Percentiles rank a stretch among this genome's conserved stretches.
Conservation (phyloP, 495 filamentous ascomycete genomes). For the Podospora didyma region DNA sequence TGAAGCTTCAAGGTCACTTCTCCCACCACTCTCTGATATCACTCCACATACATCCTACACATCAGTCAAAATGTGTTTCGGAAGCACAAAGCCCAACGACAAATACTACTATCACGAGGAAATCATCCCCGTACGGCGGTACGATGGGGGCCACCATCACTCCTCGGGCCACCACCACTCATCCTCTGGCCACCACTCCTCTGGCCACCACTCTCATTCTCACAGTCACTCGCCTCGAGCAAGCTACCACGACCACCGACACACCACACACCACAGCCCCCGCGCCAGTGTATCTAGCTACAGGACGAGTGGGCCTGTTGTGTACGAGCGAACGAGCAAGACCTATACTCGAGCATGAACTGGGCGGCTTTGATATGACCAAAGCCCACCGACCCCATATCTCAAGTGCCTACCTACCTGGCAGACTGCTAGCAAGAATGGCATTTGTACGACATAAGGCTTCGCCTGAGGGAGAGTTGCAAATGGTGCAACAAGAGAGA, state of each 20-base stretch:
- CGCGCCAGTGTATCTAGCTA: conserved; percentile 33
- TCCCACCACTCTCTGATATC: too few species aligned
- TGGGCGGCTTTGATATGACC: too few species aligned
- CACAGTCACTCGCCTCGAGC: neutral
- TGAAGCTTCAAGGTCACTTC: too few species aligned
- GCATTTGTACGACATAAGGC: too few species aligned
- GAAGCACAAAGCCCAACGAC: conserved; percentile 22
- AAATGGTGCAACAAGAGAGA: too few species aligned
- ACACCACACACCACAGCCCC: conserved; percentile 16
- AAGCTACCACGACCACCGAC: conserved; percentile 4
- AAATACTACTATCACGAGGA: conserved; percentile 50
- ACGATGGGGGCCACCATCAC: conserved; percentile 29
- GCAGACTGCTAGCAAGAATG: too few species aligned
- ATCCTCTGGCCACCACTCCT: neutral
- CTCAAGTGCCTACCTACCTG: neutral
- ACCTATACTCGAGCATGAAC: neutral
- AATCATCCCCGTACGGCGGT: conserved; percentile 34
- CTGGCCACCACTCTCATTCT: conserved; percentile 5
- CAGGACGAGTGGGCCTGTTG: conserved; percentile 13
- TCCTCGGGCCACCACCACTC: conserved; percentile 13
- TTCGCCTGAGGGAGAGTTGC: too few species aligned
- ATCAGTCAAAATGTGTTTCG: conserved; percentile 39
- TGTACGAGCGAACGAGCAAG: conserved; percentile 14
- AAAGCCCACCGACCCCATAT: too few species aligned
- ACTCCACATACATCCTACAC: neutral